Evolutionary conservation across 2,329 filamentous ascomycete genomes (phyloP).

Genomic region (Fusarium coffeatum): DNA sequence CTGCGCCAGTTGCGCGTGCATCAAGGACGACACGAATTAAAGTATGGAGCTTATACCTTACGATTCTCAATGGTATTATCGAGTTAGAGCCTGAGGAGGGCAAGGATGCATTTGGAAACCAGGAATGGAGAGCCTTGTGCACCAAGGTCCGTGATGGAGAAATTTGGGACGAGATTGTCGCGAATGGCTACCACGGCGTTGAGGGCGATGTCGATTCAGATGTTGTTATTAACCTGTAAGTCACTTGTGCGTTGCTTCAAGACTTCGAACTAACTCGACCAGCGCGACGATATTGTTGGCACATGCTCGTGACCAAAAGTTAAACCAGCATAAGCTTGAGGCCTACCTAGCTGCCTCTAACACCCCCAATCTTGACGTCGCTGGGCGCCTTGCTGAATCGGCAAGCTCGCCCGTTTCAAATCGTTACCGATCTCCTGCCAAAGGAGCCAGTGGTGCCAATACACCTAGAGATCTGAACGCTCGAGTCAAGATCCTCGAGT

Average conservation of each 20-base stretch:
- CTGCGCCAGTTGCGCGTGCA: constrained; percentile 81
- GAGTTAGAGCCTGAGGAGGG: constrained; percentile 92
- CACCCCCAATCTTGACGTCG: constrained; percentile 78
- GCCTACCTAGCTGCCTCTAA: constrained; percentile 84
- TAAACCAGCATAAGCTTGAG: constrained; percentile 90
- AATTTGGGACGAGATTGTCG: constrained; percentile 94
- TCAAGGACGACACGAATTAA: constrained; percentile 89
- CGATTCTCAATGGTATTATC: constrained; percentile 88
- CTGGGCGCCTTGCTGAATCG: constrained; percentile 68
- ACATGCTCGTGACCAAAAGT: constrained; percentile 84
- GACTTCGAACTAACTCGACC: constrained; percentile 37
- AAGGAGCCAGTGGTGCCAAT: constrained; percentile 73
- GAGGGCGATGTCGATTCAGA: constrained; percentile 95
- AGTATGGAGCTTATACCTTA: constrained; percentile 97
- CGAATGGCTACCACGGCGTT: constrained; percentile 85
- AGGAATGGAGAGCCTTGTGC: constrained; percentile 85
- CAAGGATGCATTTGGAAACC: constrained; percentile 85
- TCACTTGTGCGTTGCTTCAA: constrained; percentile 26
- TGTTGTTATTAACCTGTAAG: constrained; percentile 88
- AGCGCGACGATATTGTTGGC: constrained; percentile 90
- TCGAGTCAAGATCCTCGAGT: constrained; percentile 89
- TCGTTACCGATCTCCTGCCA: constrained; percentile 60
- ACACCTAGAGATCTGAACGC: constrained; percentile 87
- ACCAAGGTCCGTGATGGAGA: constrained; percentile 87
- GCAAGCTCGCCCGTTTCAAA: constrained; percentile 47